Base-by-base conservation (phyloP, 2,329 filamentous ascomycete species). In the Neonectria hederae region DNA sequence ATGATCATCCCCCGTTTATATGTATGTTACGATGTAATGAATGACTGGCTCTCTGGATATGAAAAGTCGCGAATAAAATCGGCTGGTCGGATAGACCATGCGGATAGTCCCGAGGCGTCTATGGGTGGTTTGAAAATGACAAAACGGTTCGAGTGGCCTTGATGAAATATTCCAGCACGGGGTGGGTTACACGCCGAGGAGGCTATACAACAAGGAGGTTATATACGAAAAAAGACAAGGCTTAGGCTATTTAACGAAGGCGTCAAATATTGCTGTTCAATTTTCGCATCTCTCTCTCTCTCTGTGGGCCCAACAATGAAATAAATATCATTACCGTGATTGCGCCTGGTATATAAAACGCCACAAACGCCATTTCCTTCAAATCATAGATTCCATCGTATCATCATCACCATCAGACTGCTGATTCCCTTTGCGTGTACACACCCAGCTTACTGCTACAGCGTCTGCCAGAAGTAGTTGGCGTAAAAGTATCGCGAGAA, bases 391-490 rank as follows among this genome's bases (percentile, higher is more conserved):
- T 60, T 43, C 40, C 57, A 21, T 60, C 45, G 22, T 40, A 42
- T 53, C 54, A 56, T 45, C 24, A 24, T 61, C 35, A 40, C 53
- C 43, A 24, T 55, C 21, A 17, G 43, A 51, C 46, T 69, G 54
- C 48, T 70, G 62, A 19, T 62, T 26, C 53, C 32, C 45, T 13
- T 21, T 13, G 0, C 19, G 24, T 22, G 10, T 46, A 45, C 30
- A 17, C 24, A 28, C 30, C n/a, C 24, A 28, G n/a, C 46, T 72
- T 64, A 97, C 77, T 97, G 84, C 73, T 65, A 97, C 77, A 97
- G 84, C 30, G 90, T 95, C 74, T 93, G 87, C 96, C 96, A 99
- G 76, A 98, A 97, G 78, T 97, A 97, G 74, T 97, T 97, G 22
- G 94, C 93, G 75, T 97, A 97, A 76, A 97, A 97, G 78, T 92